Conservation (phyloP, 192 early-diverging fungal species). For the Backusella tarrabulga region DNA sequence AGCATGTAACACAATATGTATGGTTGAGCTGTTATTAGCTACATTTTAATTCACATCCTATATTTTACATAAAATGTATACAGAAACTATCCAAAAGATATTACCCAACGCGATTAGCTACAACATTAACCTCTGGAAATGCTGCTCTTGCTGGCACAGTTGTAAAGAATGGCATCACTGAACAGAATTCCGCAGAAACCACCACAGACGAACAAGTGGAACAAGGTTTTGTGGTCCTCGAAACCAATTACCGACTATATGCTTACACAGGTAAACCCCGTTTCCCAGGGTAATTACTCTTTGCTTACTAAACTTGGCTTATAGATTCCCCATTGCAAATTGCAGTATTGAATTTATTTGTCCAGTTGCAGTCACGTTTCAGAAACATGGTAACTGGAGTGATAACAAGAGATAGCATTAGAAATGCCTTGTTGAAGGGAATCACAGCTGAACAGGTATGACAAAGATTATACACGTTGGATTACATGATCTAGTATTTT, state of each 20-base stretch:
- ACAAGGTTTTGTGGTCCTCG: slow-evolving; percentile 87
- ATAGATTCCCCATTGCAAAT: slow-evolving; percentile 89
- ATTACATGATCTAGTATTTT: neutral
- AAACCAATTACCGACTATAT: slow-evolving; percentile 95
- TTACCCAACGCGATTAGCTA: slow-evolving; percentile 91
- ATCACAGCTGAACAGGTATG: slow-evolving; percentile 90
- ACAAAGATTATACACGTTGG: neutral
- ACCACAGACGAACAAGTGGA: slow-evolving; percentile 38
- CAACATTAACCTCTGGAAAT: slow-evolving; percentile 83
- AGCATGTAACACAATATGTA: neutral
- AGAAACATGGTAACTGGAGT: slow-evolving; percentile 89
- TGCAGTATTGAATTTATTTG: slow-evolving; percentile 88
- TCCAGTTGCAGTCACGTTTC: slow-evolving; percentile 79
- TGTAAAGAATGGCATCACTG: slow-evolving; percentile 30
- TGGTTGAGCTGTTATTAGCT: neutral
- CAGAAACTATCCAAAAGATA: slow-evolving; percentile 46
- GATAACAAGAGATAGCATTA: slow-evolving; percentile 84
- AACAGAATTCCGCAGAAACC: slow-evolving; percentile 14
- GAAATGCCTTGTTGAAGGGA: slow-evolving; percentile 78
- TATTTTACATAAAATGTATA: neutral
- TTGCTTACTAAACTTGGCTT: neutral
- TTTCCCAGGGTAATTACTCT: neutral
- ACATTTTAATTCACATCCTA: no score
- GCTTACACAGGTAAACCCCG: slow-evolving; percentile 77
- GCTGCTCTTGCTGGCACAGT: slow-evolving; percentile 45